These are phyloP conservation scores for Mortierella sp. DNA, from an alignment of 371 early-diverging fungal species.

Conservation along the genomic window DNA sequence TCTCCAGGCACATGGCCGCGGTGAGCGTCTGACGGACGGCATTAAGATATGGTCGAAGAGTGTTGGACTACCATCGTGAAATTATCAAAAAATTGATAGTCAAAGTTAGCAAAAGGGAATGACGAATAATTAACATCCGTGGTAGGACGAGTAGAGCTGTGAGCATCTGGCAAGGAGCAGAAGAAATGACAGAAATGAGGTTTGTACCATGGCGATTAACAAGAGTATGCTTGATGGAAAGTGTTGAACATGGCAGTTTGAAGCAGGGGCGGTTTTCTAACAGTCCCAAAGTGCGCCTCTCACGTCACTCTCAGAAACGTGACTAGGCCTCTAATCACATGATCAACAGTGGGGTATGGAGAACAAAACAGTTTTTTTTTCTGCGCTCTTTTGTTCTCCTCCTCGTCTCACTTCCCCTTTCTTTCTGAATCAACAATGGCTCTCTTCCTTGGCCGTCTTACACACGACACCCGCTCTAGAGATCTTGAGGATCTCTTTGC, in stretches of 20 bases:
- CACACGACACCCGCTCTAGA: constrained; percentile 70
- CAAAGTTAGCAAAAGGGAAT: not conserved
- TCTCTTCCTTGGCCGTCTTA: constrained; percentile 77
- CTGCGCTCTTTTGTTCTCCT: not conserved
- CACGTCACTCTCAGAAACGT: not conserved
- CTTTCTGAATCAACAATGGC: constrained; percentile 48
- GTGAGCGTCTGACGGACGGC: constrained; percentile 95
- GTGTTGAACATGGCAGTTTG: not conserved
- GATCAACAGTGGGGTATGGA: not conserved
- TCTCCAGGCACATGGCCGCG: constrained; percentile 95
- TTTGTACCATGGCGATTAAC: constrained; percentile 2
- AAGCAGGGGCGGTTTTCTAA: not conserved
- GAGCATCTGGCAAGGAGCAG: not conserved
- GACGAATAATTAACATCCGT: not conserved
- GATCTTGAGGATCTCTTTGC: constrained; percentile 81
- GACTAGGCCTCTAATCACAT: not conserved
- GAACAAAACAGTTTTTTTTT: not conserved
- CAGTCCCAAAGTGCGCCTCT: not conserved
- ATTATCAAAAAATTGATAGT: constrained; percentile 1
- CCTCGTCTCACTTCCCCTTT: not conserved
- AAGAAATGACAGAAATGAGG: not conserved
- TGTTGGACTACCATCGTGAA: constrained; percentile 84
- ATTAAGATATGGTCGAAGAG: constrained; percentile 94
- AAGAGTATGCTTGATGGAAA: constrained; percentile 6
- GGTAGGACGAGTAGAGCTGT: not conserved